Evolutionary conservation across 2,329 filamentous ascomycete genomes (phyloP).

Genomic region (Hypoxylon sp.): DNA sequence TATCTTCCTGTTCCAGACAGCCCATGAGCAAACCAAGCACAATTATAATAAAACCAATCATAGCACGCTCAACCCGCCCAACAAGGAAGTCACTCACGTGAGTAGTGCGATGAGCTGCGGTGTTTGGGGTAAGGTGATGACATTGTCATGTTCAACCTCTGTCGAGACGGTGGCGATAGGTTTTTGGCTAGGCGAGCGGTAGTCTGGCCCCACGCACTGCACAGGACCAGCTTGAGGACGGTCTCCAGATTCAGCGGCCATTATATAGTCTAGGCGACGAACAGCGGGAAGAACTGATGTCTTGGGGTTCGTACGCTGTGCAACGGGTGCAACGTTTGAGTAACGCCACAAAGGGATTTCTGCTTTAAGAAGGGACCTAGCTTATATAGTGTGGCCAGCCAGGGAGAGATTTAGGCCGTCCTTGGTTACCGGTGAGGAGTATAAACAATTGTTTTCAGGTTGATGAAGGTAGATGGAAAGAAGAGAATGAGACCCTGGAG

Average conservation of each 20-base stretch:
- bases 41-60: conserved; percentile 2
- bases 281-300: conserved; percentile 18
- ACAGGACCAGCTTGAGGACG: conserved; percentile 58
- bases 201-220: conserved; percentile 82
- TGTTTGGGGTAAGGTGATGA: conserved; percentile 90
- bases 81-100: conserved; percentile 76
- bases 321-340: conserved; percentile 1
- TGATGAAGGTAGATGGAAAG: conserved; percentile 9
- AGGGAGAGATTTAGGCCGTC: background rate
- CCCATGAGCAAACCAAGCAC: conserved; percentile 32
- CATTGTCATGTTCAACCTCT: conserved; percentile 83
- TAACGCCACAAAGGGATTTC: background rate
- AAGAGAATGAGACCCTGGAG: conserved; percentile 4
- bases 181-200: conserved; percentile 80
- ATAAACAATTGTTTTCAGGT: conserved; percentile 14
- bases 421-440: conserved; percentile 13
- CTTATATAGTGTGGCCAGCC: conserved; percentile 20
- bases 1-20: conserved; percentile 79
- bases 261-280: conserved; percentile 52
- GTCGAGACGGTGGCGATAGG: conserved; percentile 91
- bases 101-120: conserved; percentile 96
- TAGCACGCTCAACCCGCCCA: conserved; percentile 32
- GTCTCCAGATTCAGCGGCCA: conserved; percentile 51
- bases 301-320: background rate
- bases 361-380: conserved; percentile 1